Conservation (phyloP, 2,329 filamentous ascomycete genomes). For the Dothideomycetes sp. region DNA sequence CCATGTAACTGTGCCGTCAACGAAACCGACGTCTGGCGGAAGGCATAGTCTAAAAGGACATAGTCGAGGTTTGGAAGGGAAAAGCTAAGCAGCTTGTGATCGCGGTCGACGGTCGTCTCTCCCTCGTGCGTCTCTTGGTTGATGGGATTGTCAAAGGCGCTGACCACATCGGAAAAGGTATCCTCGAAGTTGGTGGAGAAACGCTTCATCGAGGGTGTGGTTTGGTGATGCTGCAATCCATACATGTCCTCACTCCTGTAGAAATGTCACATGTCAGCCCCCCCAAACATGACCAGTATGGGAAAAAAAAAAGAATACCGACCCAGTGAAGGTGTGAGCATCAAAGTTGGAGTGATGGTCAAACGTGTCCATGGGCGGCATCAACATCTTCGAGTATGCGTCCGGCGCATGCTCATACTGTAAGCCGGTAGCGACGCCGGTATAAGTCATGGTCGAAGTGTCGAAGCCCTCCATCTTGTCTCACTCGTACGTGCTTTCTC, state of each 20-base stretch:
- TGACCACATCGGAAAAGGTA: slow-evolving; percentile 38
- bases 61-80: slow-evolving; percentile 39
- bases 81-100: slow-evolving; percentile 46
- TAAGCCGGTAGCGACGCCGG: slow-evolving; percentile 46
- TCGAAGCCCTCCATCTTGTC: slow-evolving; percentile 45
- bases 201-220: slow-evolving; percentile 18
- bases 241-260: slow-evolving; percentile 18
- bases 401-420: slow-evolving; percentile 37
- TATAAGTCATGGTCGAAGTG: slow-evolving; percentile 51
- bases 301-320: slow-evolving; percentile 15
- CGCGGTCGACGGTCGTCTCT: slow-evolving; percentile 50
- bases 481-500: no score
- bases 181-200: slow-evolving; percentile 32
- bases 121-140: slow-evolving; percentile 24
- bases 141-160: slow-evolving; percentile 34
- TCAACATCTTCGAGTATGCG: slow-evolving; percentile 32
- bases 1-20: slow-evolving; percentile 72
- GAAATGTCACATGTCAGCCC: slow-evolving; percentile 10
- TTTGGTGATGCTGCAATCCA: slow-evolving; percentile 13
- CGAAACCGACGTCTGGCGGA: slow-evolving; percentile 50
- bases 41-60: slow-evolving; percentile 54
- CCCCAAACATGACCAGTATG: no score
- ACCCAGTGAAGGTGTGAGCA: slow-evolving; percentile 51
- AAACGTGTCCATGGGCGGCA: slow-evolving; percentile 42
- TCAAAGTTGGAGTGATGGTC: slow-evolving; percentile 51